phyloP scores from a whole-genome alignment of 192 early-diverging fungal species.

The Entomortierella parvispora region DNA sequence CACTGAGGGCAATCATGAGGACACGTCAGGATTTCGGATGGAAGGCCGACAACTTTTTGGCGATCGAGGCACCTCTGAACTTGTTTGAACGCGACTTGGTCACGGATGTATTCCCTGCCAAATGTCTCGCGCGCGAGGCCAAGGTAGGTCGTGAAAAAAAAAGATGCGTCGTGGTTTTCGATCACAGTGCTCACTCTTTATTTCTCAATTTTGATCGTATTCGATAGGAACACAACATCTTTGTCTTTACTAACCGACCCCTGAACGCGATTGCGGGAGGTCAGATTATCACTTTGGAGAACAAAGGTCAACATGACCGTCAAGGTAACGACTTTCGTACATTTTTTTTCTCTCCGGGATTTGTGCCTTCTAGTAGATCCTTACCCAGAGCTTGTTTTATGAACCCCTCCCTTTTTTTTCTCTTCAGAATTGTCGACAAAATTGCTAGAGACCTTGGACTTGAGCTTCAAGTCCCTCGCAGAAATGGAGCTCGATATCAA shows the following conservation, averaged over 20 bases:
- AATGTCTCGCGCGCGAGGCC: conserved; percentile 50
- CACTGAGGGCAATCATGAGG: conserved; percentile 59
- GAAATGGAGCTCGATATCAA: conserved; percentile 53
- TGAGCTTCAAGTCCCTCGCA: conserved; percentile 32
- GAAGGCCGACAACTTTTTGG: conserved; percentile 63
- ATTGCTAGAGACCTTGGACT: conserved; percentile 31
- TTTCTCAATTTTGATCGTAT: too few relatives aligned
- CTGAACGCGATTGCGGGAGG: conserved; percentile 71
- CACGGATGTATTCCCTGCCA: conserved; percentile 29
- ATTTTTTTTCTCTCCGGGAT: background rate
- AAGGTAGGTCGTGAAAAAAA: conserved; percentile 39
- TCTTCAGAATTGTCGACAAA: conserved; percentile 18
- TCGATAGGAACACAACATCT: conserved; percentile 63
- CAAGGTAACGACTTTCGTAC: conserved; percentile 9
- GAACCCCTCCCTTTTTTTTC: background rate
- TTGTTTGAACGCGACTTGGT: conserved; percentile 75
- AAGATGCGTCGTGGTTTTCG: too few relatives aligned
- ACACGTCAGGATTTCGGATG: conserved; percentile 39
- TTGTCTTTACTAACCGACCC: conserved; percentile 77
- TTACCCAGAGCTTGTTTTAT: too few relatives aligned
- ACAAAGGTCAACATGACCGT: conserved; percentile 48
- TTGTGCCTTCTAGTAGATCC: too few relatives aligned
- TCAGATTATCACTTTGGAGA: conserved; percentile 61
- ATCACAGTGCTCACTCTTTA: too few relatives aligned
- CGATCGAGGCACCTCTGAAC: conserved; percentile 78